Evolutionary conservation across 2,329 filamentous ascomycete species (phyloP).

Genomic region (Aspergillus sp.): DNA sequence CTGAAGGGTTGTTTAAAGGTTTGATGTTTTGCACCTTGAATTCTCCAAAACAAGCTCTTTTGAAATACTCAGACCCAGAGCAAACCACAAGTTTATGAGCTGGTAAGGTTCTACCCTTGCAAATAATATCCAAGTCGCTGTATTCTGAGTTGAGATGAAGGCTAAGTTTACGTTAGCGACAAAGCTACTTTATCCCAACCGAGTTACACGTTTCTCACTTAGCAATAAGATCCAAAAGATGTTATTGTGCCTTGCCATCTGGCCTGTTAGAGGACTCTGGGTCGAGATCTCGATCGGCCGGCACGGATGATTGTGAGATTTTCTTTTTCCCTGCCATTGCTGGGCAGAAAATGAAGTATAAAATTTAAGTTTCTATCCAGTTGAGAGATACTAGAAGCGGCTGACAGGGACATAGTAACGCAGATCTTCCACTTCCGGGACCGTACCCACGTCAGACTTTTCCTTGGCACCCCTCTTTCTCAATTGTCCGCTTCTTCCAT

Average conservation of each 20-base stretch:
- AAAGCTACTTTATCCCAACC: neutral
- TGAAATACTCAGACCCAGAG: neutral
- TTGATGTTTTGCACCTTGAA: neutral
- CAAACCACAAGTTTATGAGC: neutral
- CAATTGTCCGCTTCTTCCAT: too few relatives aligned
- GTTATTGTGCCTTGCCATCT: neutral
- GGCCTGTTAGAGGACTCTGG: neutral
- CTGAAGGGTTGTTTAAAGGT: neutral
- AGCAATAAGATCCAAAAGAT: neutral
- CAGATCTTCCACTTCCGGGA: too few relatives aligned
- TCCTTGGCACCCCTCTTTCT: too few relatives aligned
- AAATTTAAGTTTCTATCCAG: neutral
- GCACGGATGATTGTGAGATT: neutral
- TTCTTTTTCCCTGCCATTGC: neutral
- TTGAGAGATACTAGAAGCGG: neutral
- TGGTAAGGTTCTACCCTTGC: neutral
- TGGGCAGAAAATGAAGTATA: neutral
- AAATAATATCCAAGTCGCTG: neutral
- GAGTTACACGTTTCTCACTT: neutral
- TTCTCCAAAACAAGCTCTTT: neutral
- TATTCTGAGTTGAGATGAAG: neutral
- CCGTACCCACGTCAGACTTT: too few relatives aligned
- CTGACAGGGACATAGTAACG: neutral
- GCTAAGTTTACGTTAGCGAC: constrained; percentile 31
- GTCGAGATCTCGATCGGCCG: neutral